A percentile compares a stretch with the other conserved stretches of the same genome.
Conservation (phyloP, 139 green algal species). For the Bryopsis sp. region DNA sequence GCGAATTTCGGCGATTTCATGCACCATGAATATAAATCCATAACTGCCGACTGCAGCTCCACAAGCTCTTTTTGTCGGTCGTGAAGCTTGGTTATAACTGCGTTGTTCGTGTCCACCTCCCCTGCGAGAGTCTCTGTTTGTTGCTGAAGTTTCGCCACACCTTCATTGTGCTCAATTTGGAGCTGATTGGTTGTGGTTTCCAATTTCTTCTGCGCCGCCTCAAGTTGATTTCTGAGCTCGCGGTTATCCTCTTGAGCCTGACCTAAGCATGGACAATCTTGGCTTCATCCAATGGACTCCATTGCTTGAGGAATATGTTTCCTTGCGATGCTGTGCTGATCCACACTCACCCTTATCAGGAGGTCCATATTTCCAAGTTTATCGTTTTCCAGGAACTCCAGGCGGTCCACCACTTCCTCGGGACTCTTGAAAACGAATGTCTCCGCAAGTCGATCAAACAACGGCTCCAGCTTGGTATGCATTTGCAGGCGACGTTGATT, state of each 20-base stretch:
- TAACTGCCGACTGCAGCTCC: conserved; percentile 27
- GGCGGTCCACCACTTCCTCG: conserved; percentile 33
- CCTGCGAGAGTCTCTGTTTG: not conserved
- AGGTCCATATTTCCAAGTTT: conserved; percentile 39
- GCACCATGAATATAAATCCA: conserved; percentile 32
- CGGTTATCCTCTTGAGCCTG: conserved; percentile 1
- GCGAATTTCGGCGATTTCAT: conserved; percentile 22
- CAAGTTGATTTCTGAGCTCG: not conserved
- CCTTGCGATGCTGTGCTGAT: not conserved
- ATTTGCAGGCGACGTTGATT: conserved; percentile 36
- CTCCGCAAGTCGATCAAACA: conserved; percentile 38
- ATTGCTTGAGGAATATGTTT: not conserved
- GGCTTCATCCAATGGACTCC: not conserved
- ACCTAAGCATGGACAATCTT: not conserved
- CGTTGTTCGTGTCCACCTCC: not conserved
- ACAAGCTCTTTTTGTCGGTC: conserved; percentile 30
- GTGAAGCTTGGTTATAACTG: conserved; percentile 19
- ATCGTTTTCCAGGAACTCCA: conserved; percentile 43
- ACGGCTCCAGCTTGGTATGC: conserved; percentile 29
- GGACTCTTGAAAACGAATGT: conserved; percentile 32
- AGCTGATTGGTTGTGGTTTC: not conserved
- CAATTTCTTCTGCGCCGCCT: not conserved
- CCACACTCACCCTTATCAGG: conserved; percentile 36
- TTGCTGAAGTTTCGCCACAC: not conserved
- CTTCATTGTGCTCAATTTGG: not conserved